Evolutionary conservation across 495 filamentous ascomycete genomes (phyloP), one percentile per base, ranked within the genome.

Genomic region (Physcia stellaris): DNA sequence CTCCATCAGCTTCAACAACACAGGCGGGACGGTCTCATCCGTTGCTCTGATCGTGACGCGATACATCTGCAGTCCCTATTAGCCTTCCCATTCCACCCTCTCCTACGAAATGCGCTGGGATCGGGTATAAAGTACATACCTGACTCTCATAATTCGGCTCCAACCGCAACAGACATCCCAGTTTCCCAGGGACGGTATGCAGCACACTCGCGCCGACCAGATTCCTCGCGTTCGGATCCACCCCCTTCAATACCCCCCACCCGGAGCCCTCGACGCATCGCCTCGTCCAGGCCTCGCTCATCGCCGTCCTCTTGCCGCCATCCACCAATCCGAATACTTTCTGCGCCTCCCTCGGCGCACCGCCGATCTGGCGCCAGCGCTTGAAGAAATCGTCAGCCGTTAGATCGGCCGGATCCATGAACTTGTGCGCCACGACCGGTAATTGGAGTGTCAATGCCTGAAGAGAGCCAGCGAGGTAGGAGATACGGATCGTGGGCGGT

Each of bases 291-390:
- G 48, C 57, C 52, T 57, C 72, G 48, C 62, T 67, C 60, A 37
- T 64, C 34, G 62, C 63, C 12, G 63, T 57, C 15, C 52, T 53
- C 40, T 66, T 63, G 4, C 65, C 61, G 12, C 54, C 51, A n/a
- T 41, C 41, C n/a, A 63, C 45, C 19, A 83, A 56, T 0, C 79
- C 79, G 56, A 96, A 92, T 5, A 95, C 81, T 27, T 70, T 65
- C 56, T 99, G 92, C 0, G 80, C 72, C 53, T 99, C 92, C 9
- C 93, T 68, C 4, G 86, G 82, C 2, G 68, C 68, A 5, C 82
- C 86, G 13, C 92, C 92, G 50, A 99, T 96, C 57, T 99, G 92
- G 59, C 90, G 84, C 92, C 92, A 99, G 16, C 92, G 69, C 65
- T 90, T 95, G 66, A 99, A 99, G 61, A 96, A 99, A 43, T 96